A percentile compares a stretch with the other conserved stretches of the same genome.
Evolutionary conservation across 1,139 yeast genomes (phyloP).

Genomic region (Suhomyces wounanorum): DNA sequence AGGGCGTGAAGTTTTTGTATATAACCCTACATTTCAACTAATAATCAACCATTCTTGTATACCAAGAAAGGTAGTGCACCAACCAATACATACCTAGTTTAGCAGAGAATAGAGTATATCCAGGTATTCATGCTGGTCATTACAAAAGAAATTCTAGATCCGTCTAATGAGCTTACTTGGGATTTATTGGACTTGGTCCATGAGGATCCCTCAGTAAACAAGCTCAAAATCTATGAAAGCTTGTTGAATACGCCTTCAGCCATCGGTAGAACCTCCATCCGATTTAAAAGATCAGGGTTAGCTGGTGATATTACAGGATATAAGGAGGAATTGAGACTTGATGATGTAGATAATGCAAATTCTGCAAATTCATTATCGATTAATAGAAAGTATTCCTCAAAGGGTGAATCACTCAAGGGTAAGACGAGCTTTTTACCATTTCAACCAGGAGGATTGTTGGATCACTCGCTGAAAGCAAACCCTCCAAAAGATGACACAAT

Average conservation of each 20-base stretch:
- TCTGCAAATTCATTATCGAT: slow-evolving; percentile 74
- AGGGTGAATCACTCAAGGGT: slow-evolving; percentile 66
- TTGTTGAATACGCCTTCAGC: slow-evolving; percentile 55
- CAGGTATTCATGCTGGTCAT: slow-evolving; percentile 4
- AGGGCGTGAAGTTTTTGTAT: no score
- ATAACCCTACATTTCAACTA: no score
- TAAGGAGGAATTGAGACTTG: slow-evolving; percentile 58
- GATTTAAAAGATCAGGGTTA: slow-evolving; percentile 73
- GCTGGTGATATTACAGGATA: slow-evolving; percentile 66
- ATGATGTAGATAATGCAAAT: slow-evolving; percentile 54
- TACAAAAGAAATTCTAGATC: slow-evolving; percentile 40
- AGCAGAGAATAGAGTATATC: not conserved
- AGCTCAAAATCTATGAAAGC: slow-evolving; percentile 36
- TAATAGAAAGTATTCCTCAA: slow-evolving; percentile 65
- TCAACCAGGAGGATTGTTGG: slow-evolving; percentile 84
- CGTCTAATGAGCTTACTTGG: slow-evolving; percentile 58
- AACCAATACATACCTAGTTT: not conserved
- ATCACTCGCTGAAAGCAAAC: slow-evolving; percentile 25
- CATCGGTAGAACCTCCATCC: slow-evolving; percentile 55
- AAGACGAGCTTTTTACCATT: slow-evolving; percentile 81
- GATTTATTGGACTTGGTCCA: slow-evolving; percentile 58
- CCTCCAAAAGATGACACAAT: slow-evolving; percentile 35
- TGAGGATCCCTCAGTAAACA: slow-evolving; percentile 36
- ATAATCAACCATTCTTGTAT: no score
- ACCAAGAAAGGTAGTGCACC: not conserved